These are phyloP conservation scores for Heteromeles arbutifolia DNA, from an alignment of 306 rosid genomes.

Conservation along the genomic window DNA sequence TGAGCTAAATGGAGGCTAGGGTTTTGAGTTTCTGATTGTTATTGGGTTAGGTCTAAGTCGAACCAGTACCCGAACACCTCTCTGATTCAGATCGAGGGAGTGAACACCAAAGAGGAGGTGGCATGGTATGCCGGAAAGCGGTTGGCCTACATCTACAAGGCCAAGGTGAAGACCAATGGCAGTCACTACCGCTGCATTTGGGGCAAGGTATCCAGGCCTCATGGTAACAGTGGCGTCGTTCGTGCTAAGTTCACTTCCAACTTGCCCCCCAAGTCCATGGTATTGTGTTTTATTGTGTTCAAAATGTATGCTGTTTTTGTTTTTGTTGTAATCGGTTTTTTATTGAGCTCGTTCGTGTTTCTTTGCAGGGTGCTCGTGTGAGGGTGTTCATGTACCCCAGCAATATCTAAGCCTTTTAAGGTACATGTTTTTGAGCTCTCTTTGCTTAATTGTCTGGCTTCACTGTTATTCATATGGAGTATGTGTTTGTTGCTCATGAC, in stretches of 20 bases:
- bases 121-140: conserved; percentile 79
- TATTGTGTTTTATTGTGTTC: conserved; percentile 2
- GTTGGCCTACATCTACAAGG: conserved; percentile 86
- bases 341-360: neutral
- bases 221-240: conserved; percentile 84
- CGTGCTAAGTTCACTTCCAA: conserved; percentile 91
- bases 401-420: conserved; percentile 49
- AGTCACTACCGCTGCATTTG: conserved; percentile 85
- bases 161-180: conserved; percentile 79
- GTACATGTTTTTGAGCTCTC: neutral
- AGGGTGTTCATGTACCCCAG: conserved; percentile 94
- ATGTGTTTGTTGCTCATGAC: neutral
- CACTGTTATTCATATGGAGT: neutral
- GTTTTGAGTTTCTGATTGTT: neutral
- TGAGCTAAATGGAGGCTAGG: neutral
- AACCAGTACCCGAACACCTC: conserved; percentile 90
- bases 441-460: neutral
- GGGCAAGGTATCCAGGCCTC: conserved; percentile 90
- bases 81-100: conserved; percentile 80
- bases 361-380: conserved; percentile 69
- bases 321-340: neutral
- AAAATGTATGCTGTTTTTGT: neutral
- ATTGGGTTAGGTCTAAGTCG: conserved; percentile 66
- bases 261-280: conserved; percentile 91
- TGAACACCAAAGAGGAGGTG: conserved; percentile 91